Conservation (phyloP, 306 rosid genomes). For the Pterocarpus santalinus region DNA sequence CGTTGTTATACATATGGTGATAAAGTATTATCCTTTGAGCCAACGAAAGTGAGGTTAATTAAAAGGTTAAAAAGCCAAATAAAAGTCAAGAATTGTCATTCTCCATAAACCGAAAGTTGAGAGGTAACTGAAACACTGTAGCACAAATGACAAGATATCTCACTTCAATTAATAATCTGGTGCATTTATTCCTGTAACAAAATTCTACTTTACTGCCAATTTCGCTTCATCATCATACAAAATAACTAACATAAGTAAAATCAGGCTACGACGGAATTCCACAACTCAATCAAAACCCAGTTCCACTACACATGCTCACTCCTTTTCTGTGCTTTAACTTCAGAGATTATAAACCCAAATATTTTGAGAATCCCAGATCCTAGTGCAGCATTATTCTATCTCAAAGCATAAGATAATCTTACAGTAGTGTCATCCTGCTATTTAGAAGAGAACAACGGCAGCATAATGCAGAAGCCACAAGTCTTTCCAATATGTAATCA, state of each 20-base stretch:
- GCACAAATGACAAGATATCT: slow-evolving; percentile 15
- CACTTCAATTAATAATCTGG: slow-evolving; percentile 11
- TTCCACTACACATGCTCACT: not conserved
- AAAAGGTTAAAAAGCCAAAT: too few species aligned
- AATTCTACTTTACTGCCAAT: not conserved
- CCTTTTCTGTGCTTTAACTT: slow-evolving; percentile 10
- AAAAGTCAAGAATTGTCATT: too few species aligned
- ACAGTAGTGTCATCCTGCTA: not conserved
- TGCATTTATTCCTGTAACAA: slow-evolving; percentile 18
- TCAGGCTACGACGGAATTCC: slow-evolving; percentile 25
- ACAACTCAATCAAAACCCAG: not conserved
- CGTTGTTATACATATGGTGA: too few species aligned
- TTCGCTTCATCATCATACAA: slow-evolving; percentile 10
- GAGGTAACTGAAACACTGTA: not conserved
- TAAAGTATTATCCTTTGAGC: too few species aligned
- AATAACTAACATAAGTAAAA: slow-evolving; percentile 4
- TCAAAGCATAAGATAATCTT: slow-evolving; percentile 11
- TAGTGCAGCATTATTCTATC: slow-evolving; percentile 13
- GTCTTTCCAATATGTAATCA: not conserved
- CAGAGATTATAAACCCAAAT: slow-evolving; percentile 3
- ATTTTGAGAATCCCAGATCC: slow-evolving; percentile 33
- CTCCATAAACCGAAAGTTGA: too few species aligned
- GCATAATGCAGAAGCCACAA: slow-evolving; percentile 18
- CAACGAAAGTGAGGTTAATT: too few species aligned
- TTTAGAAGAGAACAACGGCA: slow-evolving; percentile 24